phyloP scores from a whole-genome alignment of 2,329 filamentous ascomycete species.

The Talaromyces sp. region DNA sequence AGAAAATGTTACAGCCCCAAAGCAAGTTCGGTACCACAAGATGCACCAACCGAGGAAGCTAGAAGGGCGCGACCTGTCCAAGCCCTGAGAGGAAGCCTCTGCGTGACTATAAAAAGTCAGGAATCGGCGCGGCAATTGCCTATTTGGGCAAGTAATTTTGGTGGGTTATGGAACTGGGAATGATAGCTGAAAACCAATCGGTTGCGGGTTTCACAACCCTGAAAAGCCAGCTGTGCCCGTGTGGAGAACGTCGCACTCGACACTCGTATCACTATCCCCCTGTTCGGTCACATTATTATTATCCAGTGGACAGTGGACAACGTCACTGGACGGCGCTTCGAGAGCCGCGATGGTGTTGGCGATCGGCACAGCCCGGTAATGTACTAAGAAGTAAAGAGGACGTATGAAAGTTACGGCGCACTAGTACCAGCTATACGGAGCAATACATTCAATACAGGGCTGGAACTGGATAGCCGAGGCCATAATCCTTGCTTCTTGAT shows the following conservation, averaged over 20 bases:
- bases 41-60: not conserved
- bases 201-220: not conserved
- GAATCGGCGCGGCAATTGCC: not conserved
- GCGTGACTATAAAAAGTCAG: not conserved
- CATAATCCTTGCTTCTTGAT: not conserved
- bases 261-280: not conserved
- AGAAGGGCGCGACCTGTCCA: not conserved
- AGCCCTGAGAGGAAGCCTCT: not conserved
- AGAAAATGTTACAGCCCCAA: not conserved
- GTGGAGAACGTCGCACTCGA: not conserved
- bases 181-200: not conserved
- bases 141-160: not conserved
- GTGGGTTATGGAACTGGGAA: no score
- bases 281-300: not conserved
- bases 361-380: not conserved
- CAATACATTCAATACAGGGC: not conserved
- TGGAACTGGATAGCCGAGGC: not conserved
- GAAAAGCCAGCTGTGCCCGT: not conserved
- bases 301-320: not conserved
- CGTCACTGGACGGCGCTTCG: not conserved
- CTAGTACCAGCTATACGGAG: not conserved
- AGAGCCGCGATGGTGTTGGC: not conserved
- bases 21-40: not conserved
- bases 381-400: not conserved
- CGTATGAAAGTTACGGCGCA: not conserved